Evolutionary conservation across 441 rosid genomes (phyloP).

Genomic region (Metrosideros polymorpha): DNA sequence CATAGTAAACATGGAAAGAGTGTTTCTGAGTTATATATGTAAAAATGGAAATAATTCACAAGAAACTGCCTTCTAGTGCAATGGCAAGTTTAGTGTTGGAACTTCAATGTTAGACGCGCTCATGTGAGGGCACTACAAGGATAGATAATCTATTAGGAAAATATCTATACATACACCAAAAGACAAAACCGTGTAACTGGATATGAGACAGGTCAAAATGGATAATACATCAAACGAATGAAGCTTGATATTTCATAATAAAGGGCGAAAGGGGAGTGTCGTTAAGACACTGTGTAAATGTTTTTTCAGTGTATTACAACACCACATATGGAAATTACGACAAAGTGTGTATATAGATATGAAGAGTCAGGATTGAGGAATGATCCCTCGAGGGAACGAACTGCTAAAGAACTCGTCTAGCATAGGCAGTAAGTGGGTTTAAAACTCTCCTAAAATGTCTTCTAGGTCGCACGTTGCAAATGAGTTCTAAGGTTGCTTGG

Average conservation of each 20-base stretch:
- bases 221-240: neutral
- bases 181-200: neutral
- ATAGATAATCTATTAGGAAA: neutral
- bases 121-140: fast-evolving
- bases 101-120: fast-evolving
- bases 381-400: neutral
- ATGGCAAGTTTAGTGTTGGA: neutral
- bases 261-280: neutral
- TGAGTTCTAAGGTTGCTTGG: neutral
- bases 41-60: neutral
- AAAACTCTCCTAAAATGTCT: neutral
- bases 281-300: too few relatives aligned
- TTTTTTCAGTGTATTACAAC: neutral
- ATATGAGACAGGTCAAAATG: neutral
- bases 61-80: fast-evolving
- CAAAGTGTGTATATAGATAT: neutral
- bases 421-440: neutral
- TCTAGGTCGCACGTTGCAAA: neutral
- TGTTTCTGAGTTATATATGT: neutral
- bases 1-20: neutral
- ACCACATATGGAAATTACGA: neutral
- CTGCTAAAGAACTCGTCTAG: neutral
- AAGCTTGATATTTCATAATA: too few relatives aligned
- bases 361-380: neutral
- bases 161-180: neutral